Conservation (phyloP, 176 grass and related monocot genomes). For the Neostapfia colusana region DNA sequence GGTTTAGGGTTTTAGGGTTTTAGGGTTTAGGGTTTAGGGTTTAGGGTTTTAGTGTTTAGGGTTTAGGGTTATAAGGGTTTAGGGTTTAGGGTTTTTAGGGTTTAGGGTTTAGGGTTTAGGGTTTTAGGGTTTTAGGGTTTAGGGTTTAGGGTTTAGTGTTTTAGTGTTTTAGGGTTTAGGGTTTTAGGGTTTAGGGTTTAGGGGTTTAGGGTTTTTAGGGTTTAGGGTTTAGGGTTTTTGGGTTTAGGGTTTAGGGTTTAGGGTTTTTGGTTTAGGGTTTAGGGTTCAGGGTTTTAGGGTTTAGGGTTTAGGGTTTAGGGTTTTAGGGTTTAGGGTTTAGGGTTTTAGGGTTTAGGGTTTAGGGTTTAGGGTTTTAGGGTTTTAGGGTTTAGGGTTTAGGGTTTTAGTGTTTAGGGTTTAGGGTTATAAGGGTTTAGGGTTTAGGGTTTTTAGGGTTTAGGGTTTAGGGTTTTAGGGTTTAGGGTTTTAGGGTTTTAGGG, state of each 20-base stretch:
- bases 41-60: no score
- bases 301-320: neutral
- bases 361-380: neutral
- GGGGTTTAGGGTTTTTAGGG: no score
- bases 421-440: neutral
- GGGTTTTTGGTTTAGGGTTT: no score
- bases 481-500: slow-evolving; percentile 10
- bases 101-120: no score
- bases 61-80: no score
- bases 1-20: slow-evolving; percentile 18
- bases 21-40: neutral
- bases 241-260: no score
- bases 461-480: slow-evolving; percentile 25
- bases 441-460: slow-evolving; percentile 3
- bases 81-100: no score
- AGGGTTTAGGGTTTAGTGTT: no score
- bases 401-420: slow-evolving; percentile 1
- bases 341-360: neutral
- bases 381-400: neutral
- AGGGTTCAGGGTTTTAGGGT: neutral
- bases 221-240: no score
- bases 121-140: no score
- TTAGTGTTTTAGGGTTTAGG: no score
- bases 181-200: no score
- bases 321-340: neutral